These are phyloP conservation scores for Iris pallida DNA, from an alignment of 116 monocot species.

Conservation along the genomic window DNA sequence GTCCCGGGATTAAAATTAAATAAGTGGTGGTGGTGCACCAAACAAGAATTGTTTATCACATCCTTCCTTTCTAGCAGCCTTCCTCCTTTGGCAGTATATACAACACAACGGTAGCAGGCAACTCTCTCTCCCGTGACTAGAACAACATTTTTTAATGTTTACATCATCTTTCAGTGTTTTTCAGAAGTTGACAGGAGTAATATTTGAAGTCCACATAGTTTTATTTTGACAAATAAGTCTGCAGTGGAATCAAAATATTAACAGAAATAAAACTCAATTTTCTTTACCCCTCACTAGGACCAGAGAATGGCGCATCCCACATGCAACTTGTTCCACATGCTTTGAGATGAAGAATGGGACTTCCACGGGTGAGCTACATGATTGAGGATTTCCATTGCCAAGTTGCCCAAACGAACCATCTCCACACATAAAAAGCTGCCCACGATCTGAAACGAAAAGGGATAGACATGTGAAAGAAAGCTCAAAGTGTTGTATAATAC, in stretches of 20 bases:
- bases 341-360: constrained; percentile 47
- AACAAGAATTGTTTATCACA: too few relatives aligned
- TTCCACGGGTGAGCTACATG: constrained; percentile 50
- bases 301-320: constrained; percentile 93
- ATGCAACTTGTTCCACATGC: constrained; percentile 67
- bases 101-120: too few relatives aligned
- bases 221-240: too few relatives aligned
- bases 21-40: too few relatives aligned
- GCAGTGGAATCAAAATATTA: not conserved
- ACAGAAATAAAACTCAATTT: not conserved
- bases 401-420: constrained; percentile 98
- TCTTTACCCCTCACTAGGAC: constrained; percentile 56
- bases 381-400: constrained; percentile 61
- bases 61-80: too few relatives aligned
- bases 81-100: too few relatives aligned
- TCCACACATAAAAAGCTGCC: constrained; percentile 79
- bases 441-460: constrained; percentile 41
- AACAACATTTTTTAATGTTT: too few relatives aligned
- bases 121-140: too few relatives aligned
- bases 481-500: too few relatives aligned
- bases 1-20: too few relatives aligned
- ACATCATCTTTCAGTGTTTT: not conserved
- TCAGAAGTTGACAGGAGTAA: not conserved
- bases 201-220: too few relatives aligned
- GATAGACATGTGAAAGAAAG: not conserved